Evolutionary conservation across 2,329 filamentous ascomycete genomes (phyloP).

Genomic region (Stenocarpella maydis): DNA sequence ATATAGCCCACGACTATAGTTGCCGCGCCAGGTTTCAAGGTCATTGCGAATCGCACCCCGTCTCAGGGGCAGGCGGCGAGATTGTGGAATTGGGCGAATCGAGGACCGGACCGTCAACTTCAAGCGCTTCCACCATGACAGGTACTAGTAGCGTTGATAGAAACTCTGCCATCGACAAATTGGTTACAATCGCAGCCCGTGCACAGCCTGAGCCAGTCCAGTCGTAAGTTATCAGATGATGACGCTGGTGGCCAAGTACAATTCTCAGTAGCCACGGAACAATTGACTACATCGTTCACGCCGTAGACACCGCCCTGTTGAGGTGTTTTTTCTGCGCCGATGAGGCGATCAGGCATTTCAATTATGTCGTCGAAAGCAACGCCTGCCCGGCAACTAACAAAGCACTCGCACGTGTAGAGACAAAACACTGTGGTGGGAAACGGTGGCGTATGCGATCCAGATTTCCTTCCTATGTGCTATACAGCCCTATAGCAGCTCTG

Average conservation of each 20-base stretch:
- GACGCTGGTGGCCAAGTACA: background rate
- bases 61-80: constrained; percentile 10
- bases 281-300: background rate
- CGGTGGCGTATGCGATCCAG: background rate
- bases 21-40: background rate
- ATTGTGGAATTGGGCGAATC: background rate
- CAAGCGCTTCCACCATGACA: background rate
- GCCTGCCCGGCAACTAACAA: background rate
- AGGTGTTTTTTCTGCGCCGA: background rate
- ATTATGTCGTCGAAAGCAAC: background rate
- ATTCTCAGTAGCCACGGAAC: background rate
- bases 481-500: constrained; percentile 7
- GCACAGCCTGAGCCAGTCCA: constrained; percentile 7
- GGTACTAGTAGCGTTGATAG: too few species aligned
- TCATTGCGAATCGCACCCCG: background rate
- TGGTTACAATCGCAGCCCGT: background rate
- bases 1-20: background rate
- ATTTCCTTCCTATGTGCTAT: background rate
- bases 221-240: constrained; percentile 17
- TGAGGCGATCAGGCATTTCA: background rate
- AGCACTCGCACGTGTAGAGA: background rate
- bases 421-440: background rate
- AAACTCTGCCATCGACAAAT: background rate
- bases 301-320: background rate
- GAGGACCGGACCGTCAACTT: background rate